Evolutionary conservation across 2,329 filamentous ascomycete genomes (phyloP).

Genomic region (Fusarium chaquense): DNA sequence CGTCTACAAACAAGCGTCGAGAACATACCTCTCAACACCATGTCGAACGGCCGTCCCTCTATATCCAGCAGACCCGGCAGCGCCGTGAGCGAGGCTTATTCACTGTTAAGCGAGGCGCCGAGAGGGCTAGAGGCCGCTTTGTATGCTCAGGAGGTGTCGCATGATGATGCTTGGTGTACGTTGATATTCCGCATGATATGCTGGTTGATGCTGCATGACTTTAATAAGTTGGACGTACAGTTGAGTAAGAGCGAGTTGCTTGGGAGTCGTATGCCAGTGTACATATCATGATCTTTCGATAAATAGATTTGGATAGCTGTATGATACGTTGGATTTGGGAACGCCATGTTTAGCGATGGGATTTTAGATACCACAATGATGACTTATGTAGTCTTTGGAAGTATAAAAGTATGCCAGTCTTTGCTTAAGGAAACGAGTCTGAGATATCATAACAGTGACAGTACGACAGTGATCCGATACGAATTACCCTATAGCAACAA

Average conservation of each 20-base stretch:
- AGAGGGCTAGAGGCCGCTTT: conserved; percentile 30
- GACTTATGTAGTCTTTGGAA: conserved; percentile 11
- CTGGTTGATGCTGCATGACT: conserved; percentile 69
- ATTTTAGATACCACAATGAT: conserved; percentile 28
- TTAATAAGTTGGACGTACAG: conserved; percentile 66
- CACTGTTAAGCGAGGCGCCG: conserved; percentile 17
- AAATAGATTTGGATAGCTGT: not conserved
- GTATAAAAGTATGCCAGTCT: not conserved
- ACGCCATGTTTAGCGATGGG: conserved; percentile 8
- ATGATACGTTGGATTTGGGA: not conserved
- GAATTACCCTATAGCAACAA: not conserved
- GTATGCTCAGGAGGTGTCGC: conserved; percentile 45
- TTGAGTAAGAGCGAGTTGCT: conserved; percentile 65
- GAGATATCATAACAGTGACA: not conserved
- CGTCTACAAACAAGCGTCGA: conserved; percentile 23
- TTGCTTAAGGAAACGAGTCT: not conserved
- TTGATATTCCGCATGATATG: conserved; percentile 69
- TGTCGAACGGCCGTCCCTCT: conserved; percentile 18
- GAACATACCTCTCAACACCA: conserved; percentile 20
- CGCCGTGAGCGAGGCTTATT: conserved; percentile 28
- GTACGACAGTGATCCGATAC: not conserved
- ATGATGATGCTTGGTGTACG: conserved; percentile 65
- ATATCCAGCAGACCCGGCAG: conserved; percentile 28
- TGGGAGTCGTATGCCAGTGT: conserved; percentile 68
- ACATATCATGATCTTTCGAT: conserved; percentile 55